Base-by-base conservation (phyloP, 163 green algal genomes). In the Chloromonas sp. region DNA sequence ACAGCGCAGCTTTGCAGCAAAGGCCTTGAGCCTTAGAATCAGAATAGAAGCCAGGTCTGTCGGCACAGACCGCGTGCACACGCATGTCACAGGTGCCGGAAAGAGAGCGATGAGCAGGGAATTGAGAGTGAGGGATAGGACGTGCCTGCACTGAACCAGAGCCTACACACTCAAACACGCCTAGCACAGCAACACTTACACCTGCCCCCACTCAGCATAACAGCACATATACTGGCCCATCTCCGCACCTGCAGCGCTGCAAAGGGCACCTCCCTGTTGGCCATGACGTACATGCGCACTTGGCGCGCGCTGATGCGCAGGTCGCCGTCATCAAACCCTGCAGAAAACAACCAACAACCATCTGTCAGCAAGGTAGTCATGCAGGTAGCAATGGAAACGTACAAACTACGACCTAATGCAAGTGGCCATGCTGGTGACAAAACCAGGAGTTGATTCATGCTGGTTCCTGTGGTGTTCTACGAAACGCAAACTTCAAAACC, bases 241-340 rank as follows among this genome's bases (percentile, higher is more conserved):
- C 13, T 76, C 13, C 8, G 11, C 71, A 85, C 82, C 82, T 85
- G 82, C 14, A 88, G 74, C 58, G 81, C 81, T 57, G 76, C 74
- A 61, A 82, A 88, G 2, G 85, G 85, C 61, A 88, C 74, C 14
- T 15, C 81, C 58, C 60, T 61, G 70, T 15, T 11, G 58, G 94
- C 88, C 60, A 91, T 81, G 11, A 96, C 82, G 86, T 95, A 95
- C 91, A 95, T 93, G 60, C 86, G 89, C 59, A 94, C 87, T 86
- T 96, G 93, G 77, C 87, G 88, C 8, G 89, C 88, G 66, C 85
- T 93, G 85, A 96, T 95, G 74, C 92, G 88, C 82, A 93, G 87
- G 88, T 97, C 94, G 0, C 91, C 89, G 71, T 96, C 93, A 81
- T 95, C 95, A 88, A 97, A 97, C 8, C 92, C 89, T 92, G 85